Evolutionary conservation across 2,329 filamentous ascomycete species (phyloP).

Genomic region (Teratosphaeria viscida): DNA sequence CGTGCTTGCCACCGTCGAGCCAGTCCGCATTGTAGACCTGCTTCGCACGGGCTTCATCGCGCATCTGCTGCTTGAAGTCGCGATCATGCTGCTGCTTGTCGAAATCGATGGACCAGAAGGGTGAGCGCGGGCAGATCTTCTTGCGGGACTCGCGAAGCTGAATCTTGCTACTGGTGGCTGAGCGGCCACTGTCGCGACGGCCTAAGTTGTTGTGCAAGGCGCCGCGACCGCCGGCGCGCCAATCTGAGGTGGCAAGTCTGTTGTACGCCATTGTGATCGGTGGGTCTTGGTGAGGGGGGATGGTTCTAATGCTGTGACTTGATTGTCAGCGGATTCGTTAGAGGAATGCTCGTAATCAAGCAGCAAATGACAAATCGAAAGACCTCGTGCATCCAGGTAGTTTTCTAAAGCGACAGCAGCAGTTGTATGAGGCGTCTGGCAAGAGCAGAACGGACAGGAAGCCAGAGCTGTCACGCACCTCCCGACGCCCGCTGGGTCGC

Average conservation of each 20-base stretch:
- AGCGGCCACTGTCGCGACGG: conserved; percentile 4
- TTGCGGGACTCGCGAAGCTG: conserved; percentile 12
- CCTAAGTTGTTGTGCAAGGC: conserved; percentile 6
- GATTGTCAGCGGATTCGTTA: neutral
- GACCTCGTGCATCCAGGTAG: neutral
- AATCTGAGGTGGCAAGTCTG: neutral
- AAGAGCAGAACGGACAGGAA: neutral
- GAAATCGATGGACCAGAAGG: conserved; percentile 16
- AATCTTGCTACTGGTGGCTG: conserved; percentile 4
- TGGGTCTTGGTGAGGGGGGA: neutral
- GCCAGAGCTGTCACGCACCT: neutral
- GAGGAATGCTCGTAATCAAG: neutral
- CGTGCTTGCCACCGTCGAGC: neutral
- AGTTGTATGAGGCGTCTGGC: neutral
- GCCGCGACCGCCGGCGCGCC: neutral
- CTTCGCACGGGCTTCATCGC: neutral
- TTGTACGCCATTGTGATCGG: neutral
- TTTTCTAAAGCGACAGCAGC: neutral
- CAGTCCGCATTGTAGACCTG: neutral
- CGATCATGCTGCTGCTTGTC: conserved; percentile 14
- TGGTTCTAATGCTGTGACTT: neutral
- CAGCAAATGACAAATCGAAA: neutral
- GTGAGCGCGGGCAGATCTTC: conserved; percentile 17
- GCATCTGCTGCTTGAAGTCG: conserved; percentile 6
- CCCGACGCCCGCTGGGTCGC: neutral